Evolutionary conservation across 768 basidiomycete genomes (phyloP).

Genomic region (Lyophyllum atratum): DNA sequence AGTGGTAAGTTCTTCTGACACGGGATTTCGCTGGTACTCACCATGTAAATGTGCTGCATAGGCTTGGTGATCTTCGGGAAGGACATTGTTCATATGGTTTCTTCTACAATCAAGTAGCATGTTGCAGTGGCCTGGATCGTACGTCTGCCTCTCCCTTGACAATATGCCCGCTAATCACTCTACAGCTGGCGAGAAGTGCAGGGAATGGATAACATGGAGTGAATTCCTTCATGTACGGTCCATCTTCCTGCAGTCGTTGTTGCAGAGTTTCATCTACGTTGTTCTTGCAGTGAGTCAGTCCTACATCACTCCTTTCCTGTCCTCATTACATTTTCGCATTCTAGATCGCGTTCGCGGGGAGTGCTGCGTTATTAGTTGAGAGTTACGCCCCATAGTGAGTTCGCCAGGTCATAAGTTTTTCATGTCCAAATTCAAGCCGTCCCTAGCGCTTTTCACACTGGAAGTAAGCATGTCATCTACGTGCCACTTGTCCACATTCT

Average conservation of each 20-base stretch:
- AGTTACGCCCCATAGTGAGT: constrained; percentile 73
- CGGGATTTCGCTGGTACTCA: not conserved
- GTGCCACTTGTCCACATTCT: not conserved
- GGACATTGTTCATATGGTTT: constrained; percentile 69
- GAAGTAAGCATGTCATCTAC: constrained; percentile 53
- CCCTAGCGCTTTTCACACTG: constrained; percentile 72
- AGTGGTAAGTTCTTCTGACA: constrained; percentile 50
- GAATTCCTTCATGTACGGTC: constrained; percentile 53
- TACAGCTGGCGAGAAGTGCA: constrained; percentile 66
- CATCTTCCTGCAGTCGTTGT: constrained; percentile 59
- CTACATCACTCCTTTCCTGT: not conserved
- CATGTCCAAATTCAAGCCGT: constrained; percentile 7
- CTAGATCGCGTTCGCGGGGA: constrained; percentile 63
- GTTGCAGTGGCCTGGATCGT: constrained; percentile 70
- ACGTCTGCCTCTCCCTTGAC: constrained; percentile 23
- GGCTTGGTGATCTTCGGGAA: constrained; percentile 71
- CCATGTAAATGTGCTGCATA: constrained; percentile 22
- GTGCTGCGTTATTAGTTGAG: constrained; percentile 63
- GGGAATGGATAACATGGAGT: constrained; percentile 71
- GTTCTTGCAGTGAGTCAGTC: constrained; percentile 54
- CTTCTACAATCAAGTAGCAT: constrained; percentile 72
- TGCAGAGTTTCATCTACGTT: constrained; percentile 69
- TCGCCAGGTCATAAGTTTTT: not conserved
- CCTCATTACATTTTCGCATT: not conserved
- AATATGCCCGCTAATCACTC: constrained; percentile 5